Evolutionary conservation across 176 grass and related monocot species (phyloP).

Genomic region (Oryza rufipogon): DNA sequence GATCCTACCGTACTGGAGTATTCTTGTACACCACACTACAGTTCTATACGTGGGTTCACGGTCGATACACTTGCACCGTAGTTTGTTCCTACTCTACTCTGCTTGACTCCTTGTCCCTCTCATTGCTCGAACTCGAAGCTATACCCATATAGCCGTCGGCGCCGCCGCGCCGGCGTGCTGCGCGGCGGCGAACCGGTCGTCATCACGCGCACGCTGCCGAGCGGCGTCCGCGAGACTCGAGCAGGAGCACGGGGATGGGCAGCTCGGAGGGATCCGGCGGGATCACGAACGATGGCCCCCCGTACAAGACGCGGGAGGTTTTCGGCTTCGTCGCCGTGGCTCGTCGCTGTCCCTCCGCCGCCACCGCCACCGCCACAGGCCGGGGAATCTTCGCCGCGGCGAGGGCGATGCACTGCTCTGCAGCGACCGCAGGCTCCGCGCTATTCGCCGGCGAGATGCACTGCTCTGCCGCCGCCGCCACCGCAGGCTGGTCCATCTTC

Average conservation of each 20-base stretch:
- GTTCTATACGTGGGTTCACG: too few species aligned
- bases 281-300: background rate
- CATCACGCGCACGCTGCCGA: background rate
- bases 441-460: too few species aligned
- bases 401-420: too few species aligned
- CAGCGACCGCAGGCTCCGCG: background rate
- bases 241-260: conserved; percentile 10
- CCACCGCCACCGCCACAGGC: background rate
- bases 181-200: too few species aligned
- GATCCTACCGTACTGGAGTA: too few species aligned
- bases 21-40: too few species aligned
- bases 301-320: background rate
- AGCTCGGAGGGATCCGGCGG: conserved; percentile 22
- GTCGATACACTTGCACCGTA: too few species aligned
- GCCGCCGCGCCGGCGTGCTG: background rate
- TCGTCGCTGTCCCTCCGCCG: background rate
- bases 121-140: too few species aligned
- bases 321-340: background rate
- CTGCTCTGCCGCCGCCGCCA: background rate
- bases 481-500: background rate
- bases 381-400: background rate
- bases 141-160: background rate
- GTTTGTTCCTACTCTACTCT: too few species aligned
- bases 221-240: background rate
- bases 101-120: too few species aligned